Evolutionary conservation across 495 filamentous ascomycete species (phyloP).

Genomic region (Podospora appendiculata): DNA sequence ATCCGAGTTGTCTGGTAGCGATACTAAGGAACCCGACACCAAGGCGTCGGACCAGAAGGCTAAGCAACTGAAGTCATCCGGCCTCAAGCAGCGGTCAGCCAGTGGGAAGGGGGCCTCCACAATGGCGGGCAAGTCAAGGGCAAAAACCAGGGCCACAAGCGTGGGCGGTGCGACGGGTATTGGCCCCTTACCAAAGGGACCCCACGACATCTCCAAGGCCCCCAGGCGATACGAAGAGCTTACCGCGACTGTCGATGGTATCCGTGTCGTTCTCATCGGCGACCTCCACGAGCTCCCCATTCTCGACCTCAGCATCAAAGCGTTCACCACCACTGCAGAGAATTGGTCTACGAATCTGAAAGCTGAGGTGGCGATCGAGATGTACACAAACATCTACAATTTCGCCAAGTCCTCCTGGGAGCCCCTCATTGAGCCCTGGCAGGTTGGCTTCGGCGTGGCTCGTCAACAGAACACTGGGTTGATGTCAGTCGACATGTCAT

Average conservation of each 20-base stretch:
- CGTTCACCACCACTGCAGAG: constrained; percentile 71
- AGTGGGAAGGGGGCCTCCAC: constrained; percentile 60
- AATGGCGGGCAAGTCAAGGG: constrained; percentile 29
- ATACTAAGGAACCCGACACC: constrained; percentile 31
- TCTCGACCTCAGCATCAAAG: constrained; percentile 88
- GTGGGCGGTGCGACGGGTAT: neutral
- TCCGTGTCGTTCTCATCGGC: constrained; percentile 88
- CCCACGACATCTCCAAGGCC: constrained; percentile 27
- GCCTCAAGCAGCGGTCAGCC: constrained; percentile 53
- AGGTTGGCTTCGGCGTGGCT: constrained; percentile 82
- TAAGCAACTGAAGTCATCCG: constrained; percentile 52
- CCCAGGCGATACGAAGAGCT: constrained; percentile 63
- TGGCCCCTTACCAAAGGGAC: constrained; percentile 4
- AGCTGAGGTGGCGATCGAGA: constrained; percentile 82
- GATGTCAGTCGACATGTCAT: constrained; percentile 76
- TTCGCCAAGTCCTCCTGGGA: constrained; percentile 99
- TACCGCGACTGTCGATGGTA: constrained; percentile 74
- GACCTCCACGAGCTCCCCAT: constrained; percentile 92
- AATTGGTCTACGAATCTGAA: constrained; percentile 88
- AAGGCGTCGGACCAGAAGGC: constrained; percentile 48
- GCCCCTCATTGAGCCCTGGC: constrained; percentile 93
- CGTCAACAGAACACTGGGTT: constrained; percentile 67
- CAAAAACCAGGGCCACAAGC: constrained; percentile 15
- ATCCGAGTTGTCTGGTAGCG: constrained; percentile 68
- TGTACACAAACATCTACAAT: constrained; percentile 94